A percentile compares a stretch with the other conserved stretches of the same genome.
Evolutionary conservation across 2,329 filamentous ascomycete species (phyloP).

Genomic region (Pyricularia grisea): DNA sequence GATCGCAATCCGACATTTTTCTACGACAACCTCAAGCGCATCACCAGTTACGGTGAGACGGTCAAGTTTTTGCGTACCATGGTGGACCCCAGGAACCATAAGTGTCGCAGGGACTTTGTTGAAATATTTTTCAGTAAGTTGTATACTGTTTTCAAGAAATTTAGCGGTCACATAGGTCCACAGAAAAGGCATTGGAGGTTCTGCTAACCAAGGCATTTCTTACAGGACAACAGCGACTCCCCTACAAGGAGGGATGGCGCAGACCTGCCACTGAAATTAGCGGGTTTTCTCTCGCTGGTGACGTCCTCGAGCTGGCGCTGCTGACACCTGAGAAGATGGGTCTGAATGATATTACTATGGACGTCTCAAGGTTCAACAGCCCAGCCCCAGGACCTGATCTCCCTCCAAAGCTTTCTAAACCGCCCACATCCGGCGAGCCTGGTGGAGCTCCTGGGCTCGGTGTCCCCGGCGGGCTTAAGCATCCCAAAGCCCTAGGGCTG

Average conservation of each 20-base stretch:
- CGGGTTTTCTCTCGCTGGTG: not conserved
- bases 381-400: no score
- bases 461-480: no score
- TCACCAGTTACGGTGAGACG: not conserved
- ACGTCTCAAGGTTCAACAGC: not conserved
- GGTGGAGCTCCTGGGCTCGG: no score
- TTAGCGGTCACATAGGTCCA: not conserved
- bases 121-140: not conserved
- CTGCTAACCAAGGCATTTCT: not conserved
- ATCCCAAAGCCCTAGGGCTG: no score
- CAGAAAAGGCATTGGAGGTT: not conserved
- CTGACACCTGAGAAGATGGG: not conserved
- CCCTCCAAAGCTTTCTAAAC: no score
- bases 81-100: not conserved
- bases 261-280: not conserved
- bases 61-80: not conserved
- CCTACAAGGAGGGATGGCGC: not conserved
- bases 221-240: not conserved
- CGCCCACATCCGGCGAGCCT: no score
- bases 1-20: not conserved
- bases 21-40: not conserved
- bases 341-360: not conserved
- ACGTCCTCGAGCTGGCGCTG: not conserved
- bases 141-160: no score
- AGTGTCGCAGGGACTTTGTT: not conserved